Evolutionary conservation across 306 rosid genomes (phyloP), one percentile per base, ranked within the genome.

Genomic region (Crotalaria pallida): DNA sequence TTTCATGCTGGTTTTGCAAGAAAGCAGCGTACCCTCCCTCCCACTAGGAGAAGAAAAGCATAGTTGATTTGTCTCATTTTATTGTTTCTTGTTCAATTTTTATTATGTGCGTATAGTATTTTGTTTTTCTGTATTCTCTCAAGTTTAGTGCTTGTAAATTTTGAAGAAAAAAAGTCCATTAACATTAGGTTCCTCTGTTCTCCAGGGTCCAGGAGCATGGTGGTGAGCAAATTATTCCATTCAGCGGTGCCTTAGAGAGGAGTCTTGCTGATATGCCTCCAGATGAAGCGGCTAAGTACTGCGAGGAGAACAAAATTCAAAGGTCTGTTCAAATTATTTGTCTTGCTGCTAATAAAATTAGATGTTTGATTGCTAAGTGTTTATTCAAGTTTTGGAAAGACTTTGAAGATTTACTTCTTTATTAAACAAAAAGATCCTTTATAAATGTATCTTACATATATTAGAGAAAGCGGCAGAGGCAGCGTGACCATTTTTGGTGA

Each of bases 181-280:
- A 40, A 44, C 48, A 33, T 67, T 62, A 19, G 43, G 13, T 44
- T 43, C 67, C 60, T 76, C 56, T 60, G 31, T 69, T 72, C 71
- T 66, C 34, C 84, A 94, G 99, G 99, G 97, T 94, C 62, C 99
- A 94, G 87, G 99, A 91, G 84, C 97, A 94, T 44, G 99, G 99
- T 36, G 96, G 89, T 58, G 97, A 85, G 58, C 81, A 66, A 7
- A 89, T 94, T 67, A 88, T 94, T 80, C 99, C 99, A 73, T 91
- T 94, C 80, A 94, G 99, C 71, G 82, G 96, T 59, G 92, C 26
- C 57, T 86, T 94, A 41, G 99, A 94, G 77, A 94, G 86, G 84
- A 89, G 79, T 76, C 96, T 94, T 52, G 82, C 96, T 15, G 99
- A 94, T 72, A 65, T 87, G 86, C 88, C 90, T 33, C 82, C 87